Evolutionary conservation across 495 filamentous ascomycete genomes (phyloP), one percentile per base, ranked within the genome.

Genomic region (Staphylotrichum longicolle): DNA sequence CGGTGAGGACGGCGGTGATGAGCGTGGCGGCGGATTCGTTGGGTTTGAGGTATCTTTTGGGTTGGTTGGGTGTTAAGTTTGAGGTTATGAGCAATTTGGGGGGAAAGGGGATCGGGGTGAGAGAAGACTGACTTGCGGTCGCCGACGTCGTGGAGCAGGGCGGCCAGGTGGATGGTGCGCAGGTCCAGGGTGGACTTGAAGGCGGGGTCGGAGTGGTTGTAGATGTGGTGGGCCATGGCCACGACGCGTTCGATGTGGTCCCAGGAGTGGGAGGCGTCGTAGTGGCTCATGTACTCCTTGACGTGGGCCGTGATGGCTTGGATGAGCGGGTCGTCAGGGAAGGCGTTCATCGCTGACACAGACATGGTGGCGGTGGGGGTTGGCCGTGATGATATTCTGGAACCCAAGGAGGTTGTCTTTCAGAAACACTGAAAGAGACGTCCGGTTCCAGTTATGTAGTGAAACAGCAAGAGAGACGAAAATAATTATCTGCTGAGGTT

Each of bases 211-310:
- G 72, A 68, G 37, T 86, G 74, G 58, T 88, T 80, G 47, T 81
- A 78, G 51, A 80, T 76, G 69, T 74, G 61, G 53, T 84, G 81
- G n/a, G 91, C 82, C 7, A 96, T 82, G 12, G 81, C 74, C 7
- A 89, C 75, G 37, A 98, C 93, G 44, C 94, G 87, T 58, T 86
- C 72, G 60, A 97, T 88, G 72, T 98, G 93, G 44, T 78, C 72
- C 75, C 86, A 91, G 77, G 95, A 88, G 77, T 97, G 94, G 6
- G 90, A 93, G 27, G 84, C 83, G 74, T 97, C 94, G 75, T 90
- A 90, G 49, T 80, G 75, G 44, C 84, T 77, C 92, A 96, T 96
- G 80, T 88, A 92, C 10, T 75, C 66, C 62, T 81, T 75, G 33
- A 90, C 85, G 68, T 86, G 88, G 53, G 70, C 65, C 30, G 77